Evolutionary conservation across 83 land plant species (phyloP).

Genomic region (Picea abies): DNA sequence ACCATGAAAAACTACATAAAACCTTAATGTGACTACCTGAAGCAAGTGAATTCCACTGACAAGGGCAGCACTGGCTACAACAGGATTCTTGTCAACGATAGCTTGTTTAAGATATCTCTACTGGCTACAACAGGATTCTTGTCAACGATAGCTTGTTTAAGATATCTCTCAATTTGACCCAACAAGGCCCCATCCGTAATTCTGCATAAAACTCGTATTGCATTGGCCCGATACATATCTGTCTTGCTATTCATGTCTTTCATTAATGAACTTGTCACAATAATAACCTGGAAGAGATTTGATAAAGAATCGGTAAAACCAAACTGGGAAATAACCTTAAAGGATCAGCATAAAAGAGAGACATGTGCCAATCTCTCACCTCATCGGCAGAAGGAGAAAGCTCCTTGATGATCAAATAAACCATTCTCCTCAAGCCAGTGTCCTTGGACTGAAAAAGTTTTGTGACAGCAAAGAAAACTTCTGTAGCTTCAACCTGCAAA

Average conservation of each 20-base stretch:
- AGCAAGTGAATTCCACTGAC: slow-evolving; percentile 97
- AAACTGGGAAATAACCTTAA: background rate
- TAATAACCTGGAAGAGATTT: slow-evolving; percentile 71
- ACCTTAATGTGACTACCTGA: slow-evolving; percentile 50
- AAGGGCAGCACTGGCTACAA: slow-evolving; percentile 98
- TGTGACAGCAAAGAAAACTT: slow-evolving; percentile 97
- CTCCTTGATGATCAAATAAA: slow-evolving; percentile 96
- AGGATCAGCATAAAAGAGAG: background rate
- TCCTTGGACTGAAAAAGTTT: slow-evolving; percentile 99
- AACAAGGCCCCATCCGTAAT: slow-evolving; percentile 95
- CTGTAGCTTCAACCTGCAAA: slow-evolving; percentile 87
- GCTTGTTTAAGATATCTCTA: slow-evolving; percentile 98
- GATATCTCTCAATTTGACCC: slow-evolving; percentile 94
- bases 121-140: slow-evolving; percentile 98
- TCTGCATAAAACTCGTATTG: slow-evolving; percentile 92
- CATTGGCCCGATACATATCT: slow-evolving; percentile 97
- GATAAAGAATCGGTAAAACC: slow-evolving; percentile 5
- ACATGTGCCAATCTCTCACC: slow-evolving; percentile 40
- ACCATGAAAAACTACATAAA: background rate
- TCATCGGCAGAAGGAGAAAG: slow-evolving; percentile 95
- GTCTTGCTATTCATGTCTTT: slow-evolving; percentile 99
- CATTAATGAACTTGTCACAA: slow-evolving; percentile 99
- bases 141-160: slow-evolving; percentile 98
- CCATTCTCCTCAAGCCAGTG: slow-evolving; percentile 90
- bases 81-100: slow-evolving; percentile 97